Base-by-base conservation (phyloP, 2,329 filamentous ascomycete genomes). In the Penicillium sp. region DNA sequence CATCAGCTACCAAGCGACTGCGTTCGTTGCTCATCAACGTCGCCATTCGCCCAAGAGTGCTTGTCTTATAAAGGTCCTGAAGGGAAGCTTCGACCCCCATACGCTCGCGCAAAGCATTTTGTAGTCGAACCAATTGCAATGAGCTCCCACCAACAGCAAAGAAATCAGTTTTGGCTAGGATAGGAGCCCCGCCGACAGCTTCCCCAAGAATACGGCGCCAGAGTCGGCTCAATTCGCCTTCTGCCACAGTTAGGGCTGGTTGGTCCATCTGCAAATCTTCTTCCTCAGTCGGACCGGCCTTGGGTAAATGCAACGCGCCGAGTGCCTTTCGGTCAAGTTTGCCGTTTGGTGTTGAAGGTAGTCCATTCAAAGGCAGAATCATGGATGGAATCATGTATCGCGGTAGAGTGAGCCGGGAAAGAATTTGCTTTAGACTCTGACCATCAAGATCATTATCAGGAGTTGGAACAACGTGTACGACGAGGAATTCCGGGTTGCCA, bases 41-140 rank as follows among this genome's bases (percentile, higher is more conserved):
- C 1, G 77, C 72, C 75, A 82, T 78, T 1, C 32, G 36, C 0
- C 61, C 59, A 1, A 81, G 64, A 0, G 72, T 75, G 51, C 65
- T 75, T 1, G 60, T 49, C 3, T 68, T 55, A 36, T 78, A 70
- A 0, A 82, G 62, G 0, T 76, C 55, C 1, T 61, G n/a, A 0
- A 81, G 59, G 0, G 59, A 54, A 0, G 78, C 7, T 1, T 34
- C 40, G 5, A 70, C 60, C 0, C 57, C 47, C 45, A 80, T 74
- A 0, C 27, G 27, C 1, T 66, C 44, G 1, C 57, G 55, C 24
- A 82, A 71, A 0, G 49, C 47, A 0, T 56, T 45, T 46, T 75
- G 71, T 0, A 83, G 68, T 13, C 49, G 48, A 9, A 69, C 26
- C 23, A 68, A 5, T 4, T 65, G 51, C 3, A 70, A 52, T 7